Base-by-base conservation (phyloP, 768 basidiomycete genomes). In the Xerocomellus intermedius region DNA sequence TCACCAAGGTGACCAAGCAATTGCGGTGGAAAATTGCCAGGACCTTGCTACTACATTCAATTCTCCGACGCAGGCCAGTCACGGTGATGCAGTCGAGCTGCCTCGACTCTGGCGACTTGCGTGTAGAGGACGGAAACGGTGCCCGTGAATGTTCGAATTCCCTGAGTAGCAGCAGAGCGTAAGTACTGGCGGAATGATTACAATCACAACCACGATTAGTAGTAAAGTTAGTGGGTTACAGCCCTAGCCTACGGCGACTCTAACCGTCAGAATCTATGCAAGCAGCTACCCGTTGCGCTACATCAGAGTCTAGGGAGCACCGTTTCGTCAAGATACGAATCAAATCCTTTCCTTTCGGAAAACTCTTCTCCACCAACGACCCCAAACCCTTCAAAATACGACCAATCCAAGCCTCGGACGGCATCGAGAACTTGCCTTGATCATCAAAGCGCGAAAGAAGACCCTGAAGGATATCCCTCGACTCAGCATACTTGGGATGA, bases 371-470 rank as follows among this genome's bases (percentile, higher is more conserved):
- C 7, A 55, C 46, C 32, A 69, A 9, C 10, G 67, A 59, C 38
- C 46, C 54, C 48, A 71, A 38, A 2, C 59, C 69, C 12, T 58
- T 69, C 14, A 69, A 24, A 2, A 69, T 56, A 5, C 56, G 62
- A 2, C 58, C 65, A 22, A 71, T 62, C 63, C 68, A 67, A 5
- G 55, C 60, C 41, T 65, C 69, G 4, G 65, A 55, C 28, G 67
- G 67, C 67, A 68, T 68, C 55, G 61, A 61, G 19, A 68, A 68
- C 53, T 69, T 68, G 48, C 67, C 67, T 17, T 71, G 61, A 6
- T 62, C 56, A 35, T 62, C 58, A 9, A 58, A 71, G 9, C 56
- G 48, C 43, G 59, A 50, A 6, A 70, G 33, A 6, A 69, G 43
- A 2, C 42, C 21, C 37, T 52, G 58, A 7, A 75, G 51, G 30